Evolutionary conservation across 2,329 filamentous ascomycete species (phyloP).

Genomic region (Graphilbum fragrans): DNA sequence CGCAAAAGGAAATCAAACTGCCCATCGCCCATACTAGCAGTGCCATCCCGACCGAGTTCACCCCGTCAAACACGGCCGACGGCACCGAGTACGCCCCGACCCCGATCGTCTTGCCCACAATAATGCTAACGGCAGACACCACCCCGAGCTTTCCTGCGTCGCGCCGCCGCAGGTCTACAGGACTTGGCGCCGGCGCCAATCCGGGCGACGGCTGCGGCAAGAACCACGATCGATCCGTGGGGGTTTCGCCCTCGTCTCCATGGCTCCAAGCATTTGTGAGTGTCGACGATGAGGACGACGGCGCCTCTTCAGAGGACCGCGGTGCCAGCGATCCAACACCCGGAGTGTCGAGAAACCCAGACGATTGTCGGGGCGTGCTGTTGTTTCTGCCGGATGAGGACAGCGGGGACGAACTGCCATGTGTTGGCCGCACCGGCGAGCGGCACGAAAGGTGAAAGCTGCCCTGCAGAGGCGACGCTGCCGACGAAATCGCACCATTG

Average conservation of each 20-base stretch:
- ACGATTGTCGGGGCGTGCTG: not conserved
- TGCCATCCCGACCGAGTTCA: conserved; percentile 40
- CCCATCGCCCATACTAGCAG: conserved; percentile 43
- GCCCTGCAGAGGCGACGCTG: conserved; percentile 16
- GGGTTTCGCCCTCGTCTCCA: conserved; percentile 8
- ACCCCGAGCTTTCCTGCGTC: conserved; percentile 21
- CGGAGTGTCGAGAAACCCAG: not conserved
- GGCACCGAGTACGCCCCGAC: conserved; percentile 42
- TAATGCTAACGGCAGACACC: conserved; percentile 23
- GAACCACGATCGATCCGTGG: conserved; percentile 13
- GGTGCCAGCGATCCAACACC: not conserved
- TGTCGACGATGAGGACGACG: not conserved
- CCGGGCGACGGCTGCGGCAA: conserved; percentile 11
- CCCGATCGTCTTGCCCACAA: conserved; percentile 25
- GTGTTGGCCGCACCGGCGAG: conserved; percentile 17
- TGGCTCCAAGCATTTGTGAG: conserved; percentile 6
- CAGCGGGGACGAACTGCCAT: conserved; percentile 1
- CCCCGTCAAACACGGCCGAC: conserved; percentile 40
- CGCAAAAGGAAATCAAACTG: conserved; percentile 29
- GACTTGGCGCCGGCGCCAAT: not conserved
- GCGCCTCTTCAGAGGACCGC: not conserved
- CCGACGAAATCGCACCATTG: conserved; percentile 16
- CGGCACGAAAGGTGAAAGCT: conserved; percentile 19
- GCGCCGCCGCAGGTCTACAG: not conserved
- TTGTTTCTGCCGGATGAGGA: not conserved